phyloP scores from a whole-genome alignment of 108 stramenopile genomes.

The Nannochloropsis granulata region DNA sequence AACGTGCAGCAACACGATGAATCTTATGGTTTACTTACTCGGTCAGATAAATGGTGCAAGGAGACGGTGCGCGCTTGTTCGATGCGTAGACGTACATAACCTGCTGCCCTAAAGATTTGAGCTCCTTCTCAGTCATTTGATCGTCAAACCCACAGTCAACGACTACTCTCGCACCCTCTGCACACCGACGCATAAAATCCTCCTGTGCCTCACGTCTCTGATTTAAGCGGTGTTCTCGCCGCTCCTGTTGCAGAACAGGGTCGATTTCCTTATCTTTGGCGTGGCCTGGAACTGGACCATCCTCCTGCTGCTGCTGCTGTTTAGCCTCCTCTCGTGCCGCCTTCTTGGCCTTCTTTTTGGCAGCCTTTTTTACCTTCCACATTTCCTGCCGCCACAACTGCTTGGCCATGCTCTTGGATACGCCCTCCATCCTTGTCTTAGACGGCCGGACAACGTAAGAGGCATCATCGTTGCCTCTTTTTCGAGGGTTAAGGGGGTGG shows the following conservation, averaged over 20 bases:
- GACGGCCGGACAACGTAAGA: too few relatives aligned
- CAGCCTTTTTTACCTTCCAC: not conserved
- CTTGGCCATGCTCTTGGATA: not conserved
- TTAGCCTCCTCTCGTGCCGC: not conserved
- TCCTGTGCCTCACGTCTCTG: not conserved
- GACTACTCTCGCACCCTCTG: not conserved
- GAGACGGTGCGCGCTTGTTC: not conserved
- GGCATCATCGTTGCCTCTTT: too few relatives aligned
- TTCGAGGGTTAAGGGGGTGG: too few relatives aligned
- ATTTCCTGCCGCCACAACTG: not conserved
- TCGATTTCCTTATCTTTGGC: not conserved
- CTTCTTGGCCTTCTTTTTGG: not conserved
- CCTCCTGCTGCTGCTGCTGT: not conserved
- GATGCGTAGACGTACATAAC: slow-evolving; percentile 1
- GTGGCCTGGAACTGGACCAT: not conserved
- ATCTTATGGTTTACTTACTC: not conserved
- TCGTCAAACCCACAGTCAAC: not conserved
- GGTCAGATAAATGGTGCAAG: not conserved
- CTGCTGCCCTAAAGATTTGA: not conserved
- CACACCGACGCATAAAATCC: not conserved
- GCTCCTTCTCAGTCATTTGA: not conserved
- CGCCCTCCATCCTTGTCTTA: not conserved
- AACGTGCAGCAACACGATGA: not conserved
- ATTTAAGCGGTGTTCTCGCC: not conserved
- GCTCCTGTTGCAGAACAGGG: not conserved